A percentile compares a stretch with the other conserved stretches of the same genome.
phyloP scores from a whole-genome alignment of 2,329 filamentous ascomycete species.

The Podosphaera fusca region DNA sequence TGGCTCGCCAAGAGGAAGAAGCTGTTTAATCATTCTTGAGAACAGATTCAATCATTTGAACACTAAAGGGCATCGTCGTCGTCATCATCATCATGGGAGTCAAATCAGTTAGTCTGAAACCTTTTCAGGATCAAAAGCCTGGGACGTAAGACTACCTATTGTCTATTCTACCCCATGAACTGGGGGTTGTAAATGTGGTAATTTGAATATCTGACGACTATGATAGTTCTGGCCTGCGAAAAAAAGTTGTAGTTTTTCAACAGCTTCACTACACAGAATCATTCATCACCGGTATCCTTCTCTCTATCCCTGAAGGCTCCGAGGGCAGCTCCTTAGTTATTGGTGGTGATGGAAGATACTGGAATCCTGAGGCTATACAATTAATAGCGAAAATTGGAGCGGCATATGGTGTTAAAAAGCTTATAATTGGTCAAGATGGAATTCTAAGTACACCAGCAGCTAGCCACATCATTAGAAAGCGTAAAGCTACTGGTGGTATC shows the following conservation, averaged over 20 bases:
- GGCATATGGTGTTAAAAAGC: constrained; percentile 96
- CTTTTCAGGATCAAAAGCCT: constrained; percentile 92
- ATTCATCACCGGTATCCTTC: constrained; percentile 80
- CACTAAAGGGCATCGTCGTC: no score
- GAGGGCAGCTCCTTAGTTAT: constrained; percentile 73
- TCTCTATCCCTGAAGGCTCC: constrained; percentile 87
- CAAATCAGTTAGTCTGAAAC: constrained; percentile 59
- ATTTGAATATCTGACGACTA: not conserved
- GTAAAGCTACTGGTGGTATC: constrained; percentile 88
- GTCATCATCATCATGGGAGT: constrained; percentile 35
- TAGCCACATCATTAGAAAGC: constrained; percentile 84
- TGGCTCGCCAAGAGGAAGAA: no score
- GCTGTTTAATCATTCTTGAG: no score
- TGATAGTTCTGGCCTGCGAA: constrained; percentile 77
- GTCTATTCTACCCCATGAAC: constrained; percentile 9
- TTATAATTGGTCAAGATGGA: constrained; percentile 84
- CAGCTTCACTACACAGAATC: constrained; percentile 87
- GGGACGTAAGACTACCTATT: constrained; percentile 60
- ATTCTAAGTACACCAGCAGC: constrained; percentile 93
- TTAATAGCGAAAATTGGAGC: constrained; percentile 92
- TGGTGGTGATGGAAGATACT: constrained; percentile 89
- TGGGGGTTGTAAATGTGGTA: not conserved
- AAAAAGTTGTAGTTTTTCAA: constrained; percentile 97
- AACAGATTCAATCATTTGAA: no score
- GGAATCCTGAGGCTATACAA: constrained; percentile 91